Conservation (phyloP, 2,329 filamentous ascomycete species). For the Tolypocladium tundrense region DNA sequence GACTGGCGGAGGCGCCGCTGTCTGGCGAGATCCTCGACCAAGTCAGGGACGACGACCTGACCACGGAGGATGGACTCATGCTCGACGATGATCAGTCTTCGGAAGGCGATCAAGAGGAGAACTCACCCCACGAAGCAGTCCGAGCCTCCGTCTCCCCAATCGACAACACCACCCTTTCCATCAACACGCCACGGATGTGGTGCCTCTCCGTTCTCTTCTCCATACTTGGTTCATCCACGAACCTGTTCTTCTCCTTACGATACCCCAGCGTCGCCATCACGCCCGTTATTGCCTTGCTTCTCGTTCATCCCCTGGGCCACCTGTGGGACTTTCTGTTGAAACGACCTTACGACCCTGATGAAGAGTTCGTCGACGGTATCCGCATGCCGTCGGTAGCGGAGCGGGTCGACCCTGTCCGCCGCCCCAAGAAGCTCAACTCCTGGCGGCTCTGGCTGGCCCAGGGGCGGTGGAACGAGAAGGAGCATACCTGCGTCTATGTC, state of each 20-base stretch:
- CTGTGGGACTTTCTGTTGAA: slow-evolving; percentile 69
- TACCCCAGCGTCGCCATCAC: slow-evolving; percentile 87
- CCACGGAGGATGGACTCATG: slow-evolving; percentile 23
- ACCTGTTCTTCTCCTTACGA: slow-evolving; percentile 80
- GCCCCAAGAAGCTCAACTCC: slow-evolving; percentile 23
- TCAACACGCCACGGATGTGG: slow-evolving; percentile 87
- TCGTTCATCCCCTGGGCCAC: slow-evolving; percentile 75
- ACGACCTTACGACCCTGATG: slow-evolving; percentile 40
- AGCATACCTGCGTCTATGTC: slow-evolving; percentile 81
- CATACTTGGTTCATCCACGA: slow-evolving; percentile 71
- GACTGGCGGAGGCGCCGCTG: slow-evolving; percentile 37
- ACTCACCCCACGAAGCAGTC: slow-evolving; percentile 70
- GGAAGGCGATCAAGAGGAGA: slow-evolving; percentile 45
- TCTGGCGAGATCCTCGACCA: slow-evolving; percentile 34
- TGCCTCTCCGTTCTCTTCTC: slow-evolving; percentile 69
- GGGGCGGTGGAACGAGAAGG: slow-evolving; percentile 78
- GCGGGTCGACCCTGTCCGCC: slow-evolving; percentile 8
- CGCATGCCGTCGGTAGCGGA: slow-evolving; percentile 11
- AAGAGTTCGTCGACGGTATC: slow-evolving; percentile 41
- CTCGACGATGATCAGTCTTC: slow-evolving; percentile 27
- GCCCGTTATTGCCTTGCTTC: slow-evolving; percentile 74
- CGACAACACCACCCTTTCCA: slow-evolving; percentile 68
- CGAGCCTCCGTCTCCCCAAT: slow-evolving; percentile 68
- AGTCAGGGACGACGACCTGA: slow-evolving; percentile 27
- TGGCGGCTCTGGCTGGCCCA: slow-evolving; percentile 67